Base-by-base conservation (phyloP, 768 basidiomycete species). In the Hygrocybe coccinea region DNA sequence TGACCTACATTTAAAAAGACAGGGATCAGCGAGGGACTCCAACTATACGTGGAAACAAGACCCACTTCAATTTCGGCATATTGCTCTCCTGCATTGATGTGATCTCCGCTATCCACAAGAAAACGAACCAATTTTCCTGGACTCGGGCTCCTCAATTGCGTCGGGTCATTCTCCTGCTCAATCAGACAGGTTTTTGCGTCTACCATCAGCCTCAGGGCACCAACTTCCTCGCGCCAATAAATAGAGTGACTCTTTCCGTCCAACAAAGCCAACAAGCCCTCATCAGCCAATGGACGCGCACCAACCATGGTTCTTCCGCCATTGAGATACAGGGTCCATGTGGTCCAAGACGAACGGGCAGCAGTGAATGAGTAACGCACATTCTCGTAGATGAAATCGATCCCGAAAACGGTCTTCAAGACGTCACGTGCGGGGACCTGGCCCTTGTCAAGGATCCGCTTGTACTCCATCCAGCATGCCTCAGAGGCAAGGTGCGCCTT, bases 91-190 rank as follows among this genome's bases (percentile, higher is more conserved):
- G 95, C 92, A 59, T 91, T 89, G 74, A 99, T 82, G 69, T 98
- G 97, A 57, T 99, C 97, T 7, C 97, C 97, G 56, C 91, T 95
- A 65, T 99, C 97, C 60, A 98, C 86, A 59, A 98, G 82, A 77
- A 87, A 95, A 34, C 95, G 82, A 54, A 99, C 83, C 48, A 99
- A 83, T 73, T 99, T 99, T 36, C 97, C 97, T 9, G 97, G 97
- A 73, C 87, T 91, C 8, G 97, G 97, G 65, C 90, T 93, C 63
- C 97, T 80, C 45, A 98, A 78, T 70, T 98, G 95, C 21, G 97
- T 99, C 14, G 97, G 97, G 65, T 99, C 97, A 64, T 97, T 97
- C 79, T 99, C 97, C 73, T 98, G 95, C 71, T 97, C 97, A 62
- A 99, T 94, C 74, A 97, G 79, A 69, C 95, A 97, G 14, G 97